Base-by-base conservation (phyloP, 1,284 basidiomycete genomes). In the Heimioporus punctisporus region DNA sequence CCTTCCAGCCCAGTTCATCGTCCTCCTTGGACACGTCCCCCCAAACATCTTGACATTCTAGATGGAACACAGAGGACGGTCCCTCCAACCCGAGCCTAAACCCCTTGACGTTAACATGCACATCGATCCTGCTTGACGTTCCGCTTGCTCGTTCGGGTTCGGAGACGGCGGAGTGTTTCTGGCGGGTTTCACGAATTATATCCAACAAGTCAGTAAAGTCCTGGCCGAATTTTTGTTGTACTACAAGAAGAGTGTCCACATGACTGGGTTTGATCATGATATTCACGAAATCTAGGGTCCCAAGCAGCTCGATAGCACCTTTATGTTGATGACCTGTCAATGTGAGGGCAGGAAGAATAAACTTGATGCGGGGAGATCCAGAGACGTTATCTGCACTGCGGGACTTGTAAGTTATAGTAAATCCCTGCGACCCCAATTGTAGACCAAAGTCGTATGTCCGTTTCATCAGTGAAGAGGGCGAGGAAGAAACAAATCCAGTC, bases 151-250 rank as follows among this genome's bases (percentile, higher is more conserved):
- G 57, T 48, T 61, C 51, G 45, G 59, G 56, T 41, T 58, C 53
- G 15, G 69, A 49, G 51, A 64, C 49, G 4, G 59, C 49, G 15
- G 71, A 52, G 44, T 64, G 69, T 59, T 76, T 82, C 40, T 67
- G 68, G 26, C 83, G 81, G 23, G 80, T 85, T 63, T 90, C 79
- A 56, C 81, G 82, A 27, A 88, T 75, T 52, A 91, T 70, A 40
- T 80, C 73, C 12, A 93, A 72, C 26, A 94, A 75, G 59, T 95
- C 92, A 59, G 88, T 89, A 72, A 93, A 90, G 69, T 94, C 92
- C 63, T 88, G 86, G 9, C 89, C 92, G 57, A 93, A 93, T 63
- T 93, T 92, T 60, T 91, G 88, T 63, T 93, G 90, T 14, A 94
- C 86, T 3, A 82, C 83, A 3, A 93, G 77, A 5, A 93, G 70